Conservation (phyloP, 371 early-diverging fungal genomes). For the Mucor piriformis region DNA sequence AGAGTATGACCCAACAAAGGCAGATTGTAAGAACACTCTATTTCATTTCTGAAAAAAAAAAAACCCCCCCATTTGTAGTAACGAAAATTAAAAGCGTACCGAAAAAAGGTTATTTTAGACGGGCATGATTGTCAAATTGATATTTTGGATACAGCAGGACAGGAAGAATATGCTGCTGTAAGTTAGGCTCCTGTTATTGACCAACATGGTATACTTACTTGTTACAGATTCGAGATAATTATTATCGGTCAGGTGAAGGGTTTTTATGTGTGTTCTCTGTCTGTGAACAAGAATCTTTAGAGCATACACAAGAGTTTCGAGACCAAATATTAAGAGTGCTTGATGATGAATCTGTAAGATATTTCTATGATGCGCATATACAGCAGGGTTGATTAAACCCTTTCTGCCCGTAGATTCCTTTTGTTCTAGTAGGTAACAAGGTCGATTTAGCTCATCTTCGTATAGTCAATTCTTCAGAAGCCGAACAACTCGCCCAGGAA, state of each 20-base stretch:
- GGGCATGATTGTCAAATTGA: conserved; percentile 82
- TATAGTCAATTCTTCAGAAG: conserved; percentile 69
- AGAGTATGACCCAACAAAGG: conserved; percentile 92
- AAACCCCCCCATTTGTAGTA: too few species aligned
- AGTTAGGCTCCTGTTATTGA: conserved; percentile 1
- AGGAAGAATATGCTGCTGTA: conserved; percentile 84
- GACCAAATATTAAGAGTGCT: conserved; percentile 85
- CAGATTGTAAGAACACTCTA: conserved; percentile 62
- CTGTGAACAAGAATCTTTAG: conserved; percentile 79
- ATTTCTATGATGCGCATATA: conserved; percentile 84
- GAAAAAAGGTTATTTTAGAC: conserved; percentile 66
- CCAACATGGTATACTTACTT: too few species aligned
- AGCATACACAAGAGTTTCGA: conserved; percentile 79
- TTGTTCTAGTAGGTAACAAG: conserved; percentile 87
- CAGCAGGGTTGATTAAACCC: conserved; percentile 80
- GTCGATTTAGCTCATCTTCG: conserved; percentile 73
- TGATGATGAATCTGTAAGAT: conserved; percentile 74
- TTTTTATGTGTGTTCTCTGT: conserved; percentile 86
- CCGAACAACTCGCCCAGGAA: conserved; percentile 65
- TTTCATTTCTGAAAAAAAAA: too few species aligned
- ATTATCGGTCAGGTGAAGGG: conserved; percentile 87
- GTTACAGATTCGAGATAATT: conserved; percentile 85
- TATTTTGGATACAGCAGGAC: conserved; percentile 91
- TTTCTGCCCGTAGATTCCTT: conserved; percentile 79
- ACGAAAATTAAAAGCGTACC: conserved; percentile 63